These are phyloP conservation scores for Kwoniella dejecticola DNA, from an alignment of 768 basidiomycete genomes.

Conservation along the genomic window DNA sequence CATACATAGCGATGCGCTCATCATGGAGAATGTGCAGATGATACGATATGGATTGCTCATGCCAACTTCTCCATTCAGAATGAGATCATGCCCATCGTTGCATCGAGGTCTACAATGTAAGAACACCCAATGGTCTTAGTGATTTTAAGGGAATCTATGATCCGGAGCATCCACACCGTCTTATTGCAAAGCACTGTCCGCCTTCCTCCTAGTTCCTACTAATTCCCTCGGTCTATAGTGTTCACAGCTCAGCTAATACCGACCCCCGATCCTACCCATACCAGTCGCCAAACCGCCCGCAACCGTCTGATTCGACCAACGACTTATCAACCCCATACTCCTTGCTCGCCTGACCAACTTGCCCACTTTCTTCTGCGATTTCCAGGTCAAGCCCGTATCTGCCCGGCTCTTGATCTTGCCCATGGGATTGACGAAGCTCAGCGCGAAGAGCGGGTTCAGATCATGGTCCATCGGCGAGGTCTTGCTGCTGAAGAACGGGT, in stretches of 20 bases:
- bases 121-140: too few relatives aligned
- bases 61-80: background rate
- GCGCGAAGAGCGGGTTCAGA: slow-evolving; percentile 40
- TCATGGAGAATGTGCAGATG: background rate
- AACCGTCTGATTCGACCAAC: slow-evolving; percentile 33
- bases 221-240: too few relatives aligned
- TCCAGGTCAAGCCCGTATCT: slow-evolving; percentile 70
- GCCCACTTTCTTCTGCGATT: slow-evolving; percentile 73
- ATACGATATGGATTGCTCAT: background rate
- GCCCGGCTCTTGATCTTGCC: slow-evolving; percentile 71
- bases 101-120: too few relatives aligned
- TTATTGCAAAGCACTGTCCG: too few relatives aligned
- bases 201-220: too few relatives aligned
- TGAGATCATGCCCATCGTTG: too few relatives aligned
- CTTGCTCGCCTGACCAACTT: slow-evolving; percentile 86
- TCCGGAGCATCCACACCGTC: too few relatives aligned
- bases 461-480: slow-evolving; percentile 75
- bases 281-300: slow-evolving; percentile 29
- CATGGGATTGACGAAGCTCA: slow-evolving; percentile 43
- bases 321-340: slow-evolving; percentile 77
- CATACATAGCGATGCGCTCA: background rate
- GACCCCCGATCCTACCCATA: background rate
- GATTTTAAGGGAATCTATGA: too few relatives aligned
- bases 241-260: background rate
- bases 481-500: slow-evolving; percentile 70